Conservation (phyloP, 2,329 filamentous ascomycete genomes). For the Phaeophleospora eucalypticola region DNA sequence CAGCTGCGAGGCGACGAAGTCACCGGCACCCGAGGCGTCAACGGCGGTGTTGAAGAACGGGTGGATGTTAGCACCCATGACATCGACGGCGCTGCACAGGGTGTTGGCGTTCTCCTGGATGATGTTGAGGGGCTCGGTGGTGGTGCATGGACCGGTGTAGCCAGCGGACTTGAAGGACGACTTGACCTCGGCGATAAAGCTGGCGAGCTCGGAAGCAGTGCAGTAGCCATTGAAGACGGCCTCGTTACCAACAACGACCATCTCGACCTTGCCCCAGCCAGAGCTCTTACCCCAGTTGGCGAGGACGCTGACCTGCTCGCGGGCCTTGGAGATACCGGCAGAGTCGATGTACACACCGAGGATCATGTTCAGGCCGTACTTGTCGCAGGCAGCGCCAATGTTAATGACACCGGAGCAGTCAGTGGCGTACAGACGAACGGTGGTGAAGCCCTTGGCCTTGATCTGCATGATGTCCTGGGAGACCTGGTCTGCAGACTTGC, state of each 20-base stretch:
- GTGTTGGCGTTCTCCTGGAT: conserved; percentile 60
- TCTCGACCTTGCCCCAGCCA: conserved; percentile 69
- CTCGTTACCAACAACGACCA: conserved; percentile 89
- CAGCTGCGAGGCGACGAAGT: conserved; percentile 72
- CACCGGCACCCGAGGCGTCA: conserved; percentile 62
- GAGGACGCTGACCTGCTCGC: conserved; percentile 69
- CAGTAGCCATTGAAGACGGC: conserved; percentile 71
- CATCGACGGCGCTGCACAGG: conserved; percentile 71
- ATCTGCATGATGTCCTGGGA: conserved; percentile 41
- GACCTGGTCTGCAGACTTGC: conserved; percentile 41
- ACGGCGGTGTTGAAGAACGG: conserved; percentile 83
- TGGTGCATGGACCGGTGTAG: conserved; percentile 73
- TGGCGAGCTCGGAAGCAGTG: conserved; percentile 59
- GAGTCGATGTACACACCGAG: conserved; percentile 80
- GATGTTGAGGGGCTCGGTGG: conserved; percentile 77
- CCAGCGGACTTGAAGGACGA: conserved; percentile 49
- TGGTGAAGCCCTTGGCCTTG: conserved; percentile 52
- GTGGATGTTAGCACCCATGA: conserved; percentile 83
- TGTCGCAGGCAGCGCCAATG: conserved; percentile 65
- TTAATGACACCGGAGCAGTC: conserved; percentile 79
- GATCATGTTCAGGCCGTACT: conserved; percentile 71
- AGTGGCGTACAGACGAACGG: conserved; percentile 80
- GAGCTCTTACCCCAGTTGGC: conserved; percentile 64
- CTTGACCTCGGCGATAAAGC: conserved; percentile 67
- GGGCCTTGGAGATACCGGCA: conserved; percentile 54